A percentile compares a stretch with the other conserved stretches of the same genome.
These are phyloP conservation scores for Microcera coccophila DNA, from an alignment of 2,329 filamentous ascomycete genomes.

Conservation along the genomic window DNA sequence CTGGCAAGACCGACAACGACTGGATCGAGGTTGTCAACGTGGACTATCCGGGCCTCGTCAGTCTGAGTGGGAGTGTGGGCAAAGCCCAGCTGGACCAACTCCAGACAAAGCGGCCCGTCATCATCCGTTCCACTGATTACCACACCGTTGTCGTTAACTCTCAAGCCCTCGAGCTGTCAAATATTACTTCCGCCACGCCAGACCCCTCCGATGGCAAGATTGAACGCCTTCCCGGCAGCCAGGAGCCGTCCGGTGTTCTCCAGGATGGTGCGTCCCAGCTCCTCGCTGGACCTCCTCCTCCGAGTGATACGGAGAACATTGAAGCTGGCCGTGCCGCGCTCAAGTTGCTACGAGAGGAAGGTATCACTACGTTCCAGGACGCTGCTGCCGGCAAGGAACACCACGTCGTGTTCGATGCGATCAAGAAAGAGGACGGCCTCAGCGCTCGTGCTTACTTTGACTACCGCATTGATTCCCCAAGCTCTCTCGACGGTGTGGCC, in stretches of 20 bases:
- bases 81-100: conserved; percentile 20
- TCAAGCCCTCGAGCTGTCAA: conserved; percentile 19
- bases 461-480: conserved; percentile 24
- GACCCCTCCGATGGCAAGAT: conserved; percentile 23
- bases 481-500: conserved; percentile 6
- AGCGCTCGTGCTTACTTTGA: conserved; percentile 26
- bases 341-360: conserved; percentile 25
- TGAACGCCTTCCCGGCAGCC: conserved; percentile 21
- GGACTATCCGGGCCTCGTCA: conserved; percentile 22
- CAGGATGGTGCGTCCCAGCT: conserved; percentile 20
- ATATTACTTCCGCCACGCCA: conserved; percentile 17
- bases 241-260: conserved; percentile 24
- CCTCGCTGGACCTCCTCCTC: conserved; percentile 17
- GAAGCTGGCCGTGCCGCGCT: conserved; percentile 22
- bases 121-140: conserved; percentile 24
- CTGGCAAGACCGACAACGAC: conserved; percentile 17
- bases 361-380: conserved; percentile 28
- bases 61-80: conserved; percentile 17
- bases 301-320: conserved; percentile 18
- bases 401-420: conserved; percentile 14
- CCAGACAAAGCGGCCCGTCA: conserved; percentile 20
- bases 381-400: conserved; percentile 15
- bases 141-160: conserved; percentile 24
- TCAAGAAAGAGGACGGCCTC: conserved; percentile 19
- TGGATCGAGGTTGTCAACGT: conserved; percentile 27